A percentile compares a stretch with the other conserved stretches of the same genome.
phyloP scores from a whole-genome alignment of 352 stramenopile species.

The Globisporangium nunn region DNA sequence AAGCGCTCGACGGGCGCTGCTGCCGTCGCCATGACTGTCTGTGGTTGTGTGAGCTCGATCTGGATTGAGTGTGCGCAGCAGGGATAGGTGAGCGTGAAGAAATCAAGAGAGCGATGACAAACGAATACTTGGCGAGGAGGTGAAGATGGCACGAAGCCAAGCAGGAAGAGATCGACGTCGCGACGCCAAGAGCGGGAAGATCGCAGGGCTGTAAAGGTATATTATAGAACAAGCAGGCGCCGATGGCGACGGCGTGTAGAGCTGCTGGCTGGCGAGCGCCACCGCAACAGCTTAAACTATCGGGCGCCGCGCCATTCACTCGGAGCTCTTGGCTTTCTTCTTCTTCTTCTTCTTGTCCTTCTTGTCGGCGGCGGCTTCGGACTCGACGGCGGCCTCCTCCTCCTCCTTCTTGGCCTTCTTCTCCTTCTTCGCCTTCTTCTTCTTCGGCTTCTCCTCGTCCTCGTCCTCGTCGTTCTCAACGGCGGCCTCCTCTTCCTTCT shows the following conservation, averaged over 20 bases:
- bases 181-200: no score
- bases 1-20: constrained; percentile 25
- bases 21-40: neutral
- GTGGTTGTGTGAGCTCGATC: neutral
- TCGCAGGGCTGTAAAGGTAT: constrained; percentile 6
- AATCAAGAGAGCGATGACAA: neutral
- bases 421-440: constrained; percentile 45
- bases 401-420: constrained; percentile 59
- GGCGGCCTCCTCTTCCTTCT: constrained; percentile 43
- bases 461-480: constrained; percentile 60
- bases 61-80: neutral
- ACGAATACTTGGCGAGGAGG: no score
- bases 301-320: constrained; percentile 3
- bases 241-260: neutral
- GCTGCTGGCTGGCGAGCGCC: no score
- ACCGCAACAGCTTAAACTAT: constrained; percentile 2
- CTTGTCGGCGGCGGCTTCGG: constrained; percentile 28
- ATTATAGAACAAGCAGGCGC: constrained; percentile 16
- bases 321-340: constrained; percentile 20
- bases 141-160: no score
- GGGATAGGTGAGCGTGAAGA: neutral
- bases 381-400: constrained; percentile 15
- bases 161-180: no score
- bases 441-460: constrained; percentile 77
- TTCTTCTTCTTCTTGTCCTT: constrained; percentile 45